A percentile compares a stretch with the other conserved stretches of the same genome.
phyloP scores from a whole-genome alignment of 1,284 basidiomycete species.

The Austroboletus novae-zelandiae region DNA sequence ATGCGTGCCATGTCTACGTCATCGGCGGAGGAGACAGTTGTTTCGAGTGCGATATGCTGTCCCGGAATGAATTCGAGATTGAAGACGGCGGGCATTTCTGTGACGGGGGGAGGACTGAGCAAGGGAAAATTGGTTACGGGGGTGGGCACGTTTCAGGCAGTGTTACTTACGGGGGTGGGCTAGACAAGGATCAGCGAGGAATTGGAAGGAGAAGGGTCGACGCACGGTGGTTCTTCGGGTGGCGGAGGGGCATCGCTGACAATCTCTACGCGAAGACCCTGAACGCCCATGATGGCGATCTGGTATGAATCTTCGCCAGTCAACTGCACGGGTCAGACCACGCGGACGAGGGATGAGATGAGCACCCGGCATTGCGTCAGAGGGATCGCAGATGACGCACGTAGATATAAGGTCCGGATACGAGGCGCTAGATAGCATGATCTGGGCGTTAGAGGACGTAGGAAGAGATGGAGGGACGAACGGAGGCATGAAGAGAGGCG shows the following conservation, averaged over 20 bases:
- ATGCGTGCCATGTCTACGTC: constrained; percentile 84
- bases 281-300: constrained; percentile 74
- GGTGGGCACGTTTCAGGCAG: background rate
- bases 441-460: constrained; percentile 10
- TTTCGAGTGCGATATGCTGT: constrained; percentile 73
- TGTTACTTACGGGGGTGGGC: constrained; percentile 66
- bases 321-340: constrained; percentile 44
- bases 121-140: constrained; percentile 3
- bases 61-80: constrained; percentile 73
- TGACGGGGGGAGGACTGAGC: constrained; percentile 69
- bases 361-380: constrained; percentile 15
- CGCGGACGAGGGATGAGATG: constrained; percentile 18
- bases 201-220: constrained; percentile 18
- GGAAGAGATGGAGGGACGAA: constrained; percentile 35
- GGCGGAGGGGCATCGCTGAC: constrained; percentile 78
- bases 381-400: constrained; percentile 40
- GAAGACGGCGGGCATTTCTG: constrained; percentile 83
- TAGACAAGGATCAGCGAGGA: constrained; percentile 26
- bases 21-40: constrained; percentile 65
- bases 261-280: constrained; percentile 77
- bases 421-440: constrained; percentile 53
- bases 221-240: constrained; percentile 75
- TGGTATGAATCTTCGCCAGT: constrained; percentile 81
- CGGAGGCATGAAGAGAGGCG: constrained; percentile 75
- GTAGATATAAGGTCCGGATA: constrained; percentile 75